phyloP scores from a whole-genome alignment of 805 yeast species.

The Grigorovia transvaalensis region DNA sequence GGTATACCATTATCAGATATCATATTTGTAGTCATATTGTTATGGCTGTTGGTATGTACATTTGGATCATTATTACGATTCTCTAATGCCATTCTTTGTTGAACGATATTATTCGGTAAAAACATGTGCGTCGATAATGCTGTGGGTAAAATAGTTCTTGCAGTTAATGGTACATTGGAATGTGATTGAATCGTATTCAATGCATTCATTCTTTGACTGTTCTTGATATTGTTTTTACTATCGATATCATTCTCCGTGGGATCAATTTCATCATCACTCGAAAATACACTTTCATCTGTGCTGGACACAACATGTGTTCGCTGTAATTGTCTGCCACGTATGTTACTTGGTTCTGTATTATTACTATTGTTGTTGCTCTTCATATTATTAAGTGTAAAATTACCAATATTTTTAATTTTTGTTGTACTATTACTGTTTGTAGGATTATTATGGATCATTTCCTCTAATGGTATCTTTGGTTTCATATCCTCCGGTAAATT shows the following conservation, averaged over 20 bases:
- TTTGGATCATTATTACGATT: constrained; percentile 1
- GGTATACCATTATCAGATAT: not conserved
- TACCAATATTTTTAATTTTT: not conserved
- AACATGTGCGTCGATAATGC: constrained; percentile 55
- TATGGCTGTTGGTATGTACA: not conserved
- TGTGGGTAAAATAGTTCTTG: constrained; percentile 47
- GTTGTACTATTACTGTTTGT: not conserved
- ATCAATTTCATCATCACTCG: too few species aligned
- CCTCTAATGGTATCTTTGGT: not conserved
- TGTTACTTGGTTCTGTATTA: not conserved
- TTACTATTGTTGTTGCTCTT: not conserved
- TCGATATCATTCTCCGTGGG: not conserved
- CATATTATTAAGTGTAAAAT: not conserved
- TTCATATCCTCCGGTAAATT: constrained; percentile 12
- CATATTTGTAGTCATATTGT: not conserved
- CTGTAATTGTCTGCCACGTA: constrained; percentile 2
- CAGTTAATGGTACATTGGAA: constrained; percentile 53
- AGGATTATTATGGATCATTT: constrained; percentile 2
- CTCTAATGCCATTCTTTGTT: constrained; percentile 19
- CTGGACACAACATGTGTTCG: not conserved
- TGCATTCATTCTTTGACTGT: constrained; percentile 27
- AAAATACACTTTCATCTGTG: not conserved
- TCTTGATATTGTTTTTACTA: not conserved
- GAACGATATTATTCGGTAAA: constrained; percentile 35
- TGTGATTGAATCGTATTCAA: constrained; percentile 5